phyloP scores from a whole-genome alignment of 805 yeast genomes.

The Candida nitratophila region DNA sequence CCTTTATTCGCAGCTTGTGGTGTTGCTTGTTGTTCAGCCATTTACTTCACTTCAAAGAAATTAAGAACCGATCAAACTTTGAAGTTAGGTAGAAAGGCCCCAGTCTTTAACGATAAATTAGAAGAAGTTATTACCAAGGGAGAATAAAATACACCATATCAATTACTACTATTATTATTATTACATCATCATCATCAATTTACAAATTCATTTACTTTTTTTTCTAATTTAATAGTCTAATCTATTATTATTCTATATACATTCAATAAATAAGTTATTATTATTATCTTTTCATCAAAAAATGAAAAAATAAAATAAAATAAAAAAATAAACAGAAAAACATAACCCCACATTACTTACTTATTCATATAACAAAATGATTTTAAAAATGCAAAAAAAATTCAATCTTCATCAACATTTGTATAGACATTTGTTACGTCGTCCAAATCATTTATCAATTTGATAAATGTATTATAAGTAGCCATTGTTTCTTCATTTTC shows the following conservation, averaged over 20 bases:
- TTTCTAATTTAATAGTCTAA: background rate
- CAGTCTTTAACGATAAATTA: conserved; percentile 31
- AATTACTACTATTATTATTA: too few species aligned
- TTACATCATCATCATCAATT: too few species aligned
- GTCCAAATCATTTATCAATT: conserved; percentile 64
- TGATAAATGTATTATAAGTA: conserved; percentile 50
- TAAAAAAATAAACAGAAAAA: too few species aligned
- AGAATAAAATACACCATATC: too few species aligned
- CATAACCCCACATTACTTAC: too few species aligned
- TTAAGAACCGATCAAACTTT: conserved; percentile 39
- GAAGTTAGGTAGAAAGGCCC: conserved; percentile 42
- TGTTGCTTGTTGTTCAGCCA: conserved; percentile 41
- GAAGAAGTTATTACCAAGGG: conserved; percentile 26
- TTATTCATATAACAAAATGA: too few species aligned
- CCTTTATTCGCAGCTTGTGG: conserved; percentile 53
- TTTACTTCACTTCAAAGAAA: conserved; percentile 47
- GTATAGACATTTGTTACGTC: conserved; percentile 80
- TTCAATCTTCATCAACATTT: conserved; percentile 40
- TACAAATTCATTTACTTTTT: background rate
- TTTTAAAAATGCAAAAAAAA: too few species aligned
- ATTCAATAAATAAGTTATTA: background rate
- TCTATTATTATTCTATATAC: background rate
- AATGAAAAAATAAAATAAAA: background rate
- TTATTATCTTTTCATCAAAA: background rate
- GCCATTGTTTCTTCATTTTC: conserved; percentile 44